Evolutionary conservation across 2,329 filamentous ascomycete species (phyloP).

Genomic region (Fusarium transvaalense): DNA sequence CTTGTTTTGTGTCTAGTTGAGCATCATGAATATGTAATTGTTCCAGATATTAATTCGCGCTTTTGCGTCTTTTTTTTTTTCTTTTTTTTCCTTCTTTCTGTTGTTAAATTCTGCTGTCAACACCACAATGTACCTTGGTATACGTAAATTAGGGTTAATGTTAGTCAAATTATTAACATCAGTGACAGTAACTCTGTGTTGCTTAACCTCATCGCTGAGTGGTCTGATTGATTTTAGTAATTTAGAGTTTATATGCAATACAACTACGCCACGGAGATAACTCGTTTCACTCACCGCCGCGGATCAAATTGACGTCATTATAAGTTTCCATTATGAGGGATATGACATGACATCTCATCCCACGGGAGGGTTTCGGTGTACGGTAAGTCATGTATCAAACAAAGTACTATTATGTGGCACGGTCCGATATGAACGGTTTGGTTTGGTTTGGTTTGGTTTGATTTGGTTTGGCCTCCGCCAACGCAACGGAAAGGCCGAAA

Average conservation of each 20-base stretch:
- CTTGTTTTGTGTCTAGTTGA: background rate
- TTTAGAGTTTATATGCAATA: conserved; percentile 12
- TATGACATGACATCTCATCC: background rate
- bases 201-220: background rate
- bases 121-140: background rate
- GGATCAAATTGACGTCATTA: conserved; percentile 25
- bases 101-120: background rate
- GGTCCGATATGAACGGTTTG: too few species aligned
- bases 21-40: background rate
- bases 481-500: conserved; percentile 4
- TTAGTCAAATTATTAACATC: background rate
- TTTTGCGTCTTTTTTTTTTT: background rate
- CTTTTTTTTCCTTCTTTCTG: too few species aligned
- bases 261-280: conserved; percentile 22
- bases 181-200: background rate
- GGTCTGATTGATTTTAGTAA: background rate
- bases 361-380: background rate
- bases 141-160: background rate
- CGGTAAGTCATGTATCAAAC: background rate
- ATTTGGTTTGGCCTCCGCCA: too few species aligned
- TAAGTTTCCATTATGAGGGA: background rate
- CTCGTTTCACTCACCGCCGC: conserved; percentile 21
- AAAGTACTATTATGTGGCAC: background rate
- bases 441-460: too few species aligned
- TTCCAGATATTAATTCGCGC: background rate